Evolutionary conservation across 768 basidiomycete genomes (phyloP), one percentile per base, ranked within the genome.

Genomic region (Collybia sp.): DNA sequence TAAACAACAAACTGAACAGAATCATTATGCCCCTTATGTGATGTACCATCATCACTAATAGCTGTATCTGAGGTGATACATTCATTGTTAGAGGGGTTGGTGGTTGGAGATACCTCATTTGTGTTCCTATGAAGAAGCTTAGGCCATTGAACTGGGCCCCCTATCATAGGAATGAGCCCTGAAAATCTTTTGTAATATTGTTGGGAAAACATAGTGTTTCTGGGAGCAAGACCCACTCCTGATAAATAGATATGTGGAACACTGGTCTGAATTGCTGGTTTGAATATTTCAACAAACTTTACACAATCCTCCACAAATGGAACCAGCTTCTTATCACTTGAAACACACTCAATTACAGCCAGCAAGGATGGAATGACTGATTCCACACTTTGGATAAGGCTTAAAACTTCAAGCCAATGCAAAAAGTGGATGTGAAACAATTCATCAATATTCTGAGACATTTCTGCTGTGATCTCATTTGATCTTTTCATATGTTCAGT

Each of bases 191-290:
- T 6, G 1, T 15, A 6, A 30, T 33, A 12, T 32, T 41, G 11
- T 41, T 42, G 13, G 16, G 36, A 34, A 9, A 54, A 12, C 10
- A 30, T 5, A 13, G 30, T 34, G 3, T 31, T 16, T 9, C 17
- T 25, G 15, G 56, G 59, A 20, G 51, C 37, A 41, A 62, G 57
- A 18, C 57, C 55, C 9, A 62, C 33, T 5, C 53, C 59, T 12
- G 59, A 60, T 11, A 60, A n/a, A 46, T 60, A 60, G 16, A 61
- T 51, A 39, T 61, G 59, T 1, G 57, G 59, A 3, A 44, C 50
- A 49, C 51, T 54, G 15, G 54, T 47, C 16, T 42, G 9, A 13
- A 58, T 58, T 1, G 46, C 20, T 32, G n/a, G 19, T n/a, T 9
- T 39, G 30, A 60, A 60, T 3, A 36, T 32, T 17, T 30, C 13